Evolutionary conservation across 371 early-diverging fungal species (phyloP).

Genomic region (Circinella umbellata): DNA sequence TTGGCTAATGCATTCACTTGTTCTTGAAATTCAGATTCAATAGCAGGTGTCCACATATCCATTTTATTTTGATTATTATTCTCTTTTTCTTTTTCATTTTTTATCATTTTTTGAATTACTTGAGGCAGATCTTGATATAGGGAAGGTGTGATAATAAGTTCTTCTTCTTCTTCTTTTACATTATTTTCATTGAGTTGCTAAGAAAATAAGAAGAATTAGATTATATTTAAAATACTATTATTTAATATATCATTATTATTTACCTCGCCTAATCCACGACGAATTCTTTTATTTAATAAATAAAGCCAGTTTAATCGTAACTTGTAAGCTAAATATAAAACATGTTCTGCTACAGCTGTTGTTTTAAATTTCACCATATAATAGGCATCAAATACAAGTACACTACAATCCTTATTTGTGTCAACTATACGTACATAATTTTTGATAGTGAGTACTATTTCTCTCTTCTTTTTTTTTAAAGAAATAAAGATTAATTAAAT

Average conservation of each 20-base stretch:
- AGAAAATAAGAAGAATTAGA: too few relatives aligned
- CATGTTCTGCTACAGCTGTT: slow-evolving; percentile 42
- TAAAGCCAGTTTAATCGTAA: slow-evolving; percentile 37
- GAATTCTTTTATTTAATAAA: slow-evolving; percentile 36
- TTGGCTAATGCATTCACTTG: slow-evolving; percentile 29
- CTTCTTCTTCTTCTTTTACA: slow-evolving; percentile 8
- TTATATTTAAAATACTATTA: too few relatives aligned
- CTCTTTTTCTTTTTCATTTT: slow-evolving; percentile 23
- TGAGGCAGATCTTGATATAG: slow-evolving; percentile 27
- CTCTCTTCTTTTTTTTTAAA: not conserved
- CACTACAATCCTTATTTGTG: slow-evolving; percentile 57
- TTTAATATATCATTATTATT: too few relatives aligned
- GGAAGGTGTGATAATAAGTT: slow-evolving; percentile 26
- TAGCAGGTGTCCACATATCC: slow-evolving; percentile 44
- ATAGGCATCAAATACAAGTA: slow-evolving; percentile 64
- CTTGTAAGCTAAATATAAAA: slow-evolving; percentile 31
- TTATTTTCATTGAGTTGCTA: not conserved
- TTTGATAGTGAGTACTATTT: not conserved
- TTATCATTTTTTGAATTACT: slow-evolving; percentile 36
- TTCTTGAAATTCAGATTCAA: slow-evolving; percentile 30
- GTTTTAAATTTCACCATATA: slow-evolving; percentile 57
- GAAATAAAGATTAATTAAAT: slow-evolving; percentile 1
- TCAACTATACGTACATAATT: slow-evolving; percentile 43
- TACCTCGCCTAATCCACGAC: slow-evolving; percentile 38
- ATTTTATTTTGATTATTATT: not conserved